These are phyloP conservation scores for Sporisorium scitamineum DNA, from an alignment of 1,284 basidiomycete species.

Conservation along the genomic window DNA sequence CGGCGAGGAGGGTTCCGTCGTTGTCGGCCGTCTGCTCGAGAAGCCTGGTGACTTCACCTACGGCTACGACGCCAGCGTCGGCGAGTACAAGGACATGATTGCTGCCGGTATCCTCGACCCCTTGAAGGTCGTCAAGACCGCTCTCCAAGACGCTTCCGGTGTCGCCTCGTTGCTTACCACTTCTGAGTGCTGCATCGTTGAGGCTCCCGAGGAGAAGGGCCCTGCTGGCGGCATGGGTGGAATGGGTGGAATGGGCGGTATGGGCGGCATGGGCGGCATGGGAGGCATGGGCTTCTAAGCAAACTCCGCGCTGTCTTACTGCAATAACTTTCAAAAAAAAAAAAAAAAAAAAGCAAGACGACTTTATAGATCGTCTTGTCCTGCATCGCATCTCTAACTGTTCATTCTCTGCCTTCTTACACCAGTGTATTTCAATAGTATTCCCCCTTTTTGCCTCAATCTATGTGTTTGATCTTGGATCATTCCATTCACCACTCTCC, in stretches of 20 bases:
- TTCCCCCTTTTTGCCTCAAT: slow-evolving; percentile 24
- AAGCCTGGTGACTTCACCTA: slow-evolving; percentile 66
- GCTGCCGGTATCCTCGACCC: slow-evolving; percentile 85
- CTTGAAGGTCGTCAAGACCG: slow-evolving; percentile 67
- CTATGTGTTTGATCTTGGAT: not conserved
- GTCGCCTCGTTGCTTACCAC: slow-evolving; percentile 92
- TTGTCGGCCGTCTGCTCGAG: slow-evolving; percentile 78
- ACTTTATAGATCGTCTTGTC: not conserved
- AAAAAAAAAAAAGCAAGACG: slow-evolving; percentile 9
- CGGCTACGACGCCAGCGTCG: slow-evolving; percentile 91
- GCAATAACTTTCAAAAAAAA: too few species aligned
- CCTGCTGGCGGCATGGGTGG: slow-evolving; percentile 71
- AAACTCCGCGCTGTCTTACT: not conserved
- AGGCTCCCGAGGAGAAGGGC: slow-evolving; percentile 85
- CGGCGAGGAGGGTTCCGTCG: slow-evolving; percentile 92
- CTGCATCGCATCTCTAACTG: slow-evolving; percentile 6
- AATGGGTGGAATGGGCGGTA: slow-evolving; percentile 71
- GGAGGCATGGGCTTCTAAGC: slow-evolving; percentile 67
- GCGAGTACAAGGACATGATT: slow-evolving; percentile 95
- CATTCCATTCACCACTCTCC: slow-evolving; percentile 20
- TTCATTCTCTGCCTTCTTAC: not conserved
- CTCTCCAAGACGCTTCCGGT: slow-evolving; percentile 63
- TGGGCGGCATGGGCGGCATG: slow-evolving; percentile 69
- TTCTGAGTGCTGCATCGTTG: slow-evolving; percentile 91
- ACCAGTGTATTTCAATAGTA: slow-evolving; percentile 50